These are phyloP conservation scores for Butyriboletus loyo DNA, from an alignment of 768 basidiomycete species.

Conservation along the genomic window DNA sequence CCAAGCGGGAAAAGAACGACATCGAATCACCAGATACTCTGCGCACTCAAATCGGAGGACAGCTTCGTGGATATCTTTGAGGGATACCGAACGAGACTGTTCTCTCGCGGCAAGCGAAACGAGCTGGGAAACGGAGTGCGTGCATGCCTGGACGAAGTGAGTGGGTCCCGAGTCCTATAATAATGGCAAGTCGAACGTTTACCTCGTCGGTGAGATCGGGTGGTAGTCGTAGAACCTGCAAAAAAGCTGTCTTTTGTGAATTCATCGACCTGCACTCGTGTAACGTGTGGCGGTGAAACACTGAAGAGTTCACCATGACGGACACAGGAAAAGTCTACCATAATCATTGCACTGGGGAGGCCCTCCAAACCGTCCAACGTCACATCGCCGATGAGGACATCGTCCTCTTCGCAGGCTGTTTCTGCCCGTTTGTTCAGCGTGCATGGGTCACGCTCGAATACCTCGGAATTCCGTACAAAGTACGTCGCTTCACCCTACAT, in stretches of 20 bases:
- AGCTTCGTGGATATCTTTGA: conserved; percentile 17
- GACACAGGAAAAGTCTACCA: conserved; percentile 44
- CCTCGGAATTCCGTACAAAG: conserved; percentile 69
- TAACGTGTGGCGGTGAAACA: neutral
- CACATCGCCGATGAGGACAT: conserved; percentile 51
- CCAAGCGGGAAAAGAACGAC: neutral
- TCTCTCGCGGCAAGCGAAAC: conserved; percentile 16
- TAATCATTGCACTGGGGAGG: conserved; percentile 44
- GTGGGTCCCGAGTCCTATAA: neutral
- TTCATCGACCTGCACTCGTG: conserved; percentile 6
- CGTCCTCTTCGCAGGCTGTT: conserved; percentile 69
- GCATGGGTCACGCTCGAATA: conserved; percentile 76
- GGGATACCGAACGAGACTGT: conserved; percentile 2
- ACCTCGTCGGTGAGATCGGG: conserved; percentile 27
- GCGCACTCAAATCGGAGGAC: conserved; percentile 12
- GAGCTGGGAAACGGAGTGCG: conserved; percentile 14
- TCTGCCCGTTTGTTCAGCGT: conserved; percentile 81
- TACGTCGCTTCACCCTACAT: conserved; percentile 25
- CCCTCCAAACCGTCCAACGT: conserved; percentile 52
- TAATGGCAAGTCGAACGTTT: neutral
- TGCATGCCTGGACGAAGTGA: conserved; percentile 14
- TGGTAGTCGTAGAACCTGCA: conserved; percentile 19
- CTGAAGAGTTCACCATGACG: no score
- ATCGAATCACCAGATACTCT: conserved; percentile 16
- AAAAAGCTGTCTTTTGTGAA: conserved; percentile 5